Evolutionary conservation across 148 eudicot genomes (phyloP).

Genomic region (Gaultheria prostrata): DNA sequence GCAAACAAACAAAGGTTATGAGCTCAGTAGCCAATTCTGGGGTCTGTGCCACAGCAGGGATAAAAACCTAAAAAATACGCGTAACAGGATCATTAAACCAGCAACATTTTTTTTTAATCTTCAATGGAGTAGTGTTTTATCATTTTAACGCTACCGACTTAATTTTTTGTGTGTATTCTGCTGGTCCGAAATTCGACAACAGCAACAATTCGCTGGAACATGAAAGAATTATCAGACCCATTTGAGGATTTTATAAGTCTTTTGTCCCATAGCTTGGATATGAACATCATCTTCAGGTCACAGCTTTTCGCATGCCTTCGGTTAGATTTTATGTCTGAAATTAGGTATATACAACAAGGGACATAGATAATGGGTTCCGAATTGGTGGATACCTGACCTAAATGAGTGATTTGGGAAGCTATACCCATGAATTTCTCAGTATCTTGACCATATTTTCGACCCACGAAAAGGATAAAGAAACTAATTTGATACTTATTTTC

Average conservation of each 20-base stretch:
- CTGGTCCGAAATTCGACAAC: slow-evolving; percentile 8
- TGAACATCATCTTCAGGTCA: not conserved
- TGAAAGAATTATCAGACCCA: not conserved
- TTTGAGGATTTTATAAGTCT: not conserved
- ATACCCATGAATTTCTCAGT: slow-evolving; percentile 23
- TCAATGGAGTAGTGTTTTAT: too few species aligned
- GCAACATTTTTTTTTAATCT: too few species aligned
- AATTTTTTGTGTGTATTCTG: too few species aligned
- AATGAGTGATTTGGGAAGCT: slow-evolving; percentile 7
- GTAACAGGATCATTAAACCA: too few species aligned
- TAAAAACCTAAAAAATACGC: too few species aligned
- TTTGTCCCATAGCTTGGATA: not conserved
- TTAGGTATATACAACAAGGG: not conserved
- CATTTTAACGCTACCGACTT: too few species aligned
- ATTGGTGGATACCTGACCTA: not conserved
- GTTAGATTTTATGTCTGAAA: slow-evolving; percentile 27
- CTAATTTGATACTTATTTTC: not conserved
- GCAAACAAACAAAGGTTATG: too few species aligned
- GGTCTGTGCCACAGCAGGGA: too few species aligned
- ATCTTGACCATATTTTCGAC: slow-evolving; percentile 15
- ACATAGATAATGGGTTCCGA: slow-evolving; percentile 1
- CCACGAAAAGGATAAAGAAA: not conserved
- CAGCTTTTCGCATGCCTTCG: not conserved
- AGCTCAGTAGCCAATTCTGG: too few species aligned
- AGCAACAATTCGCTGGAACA: not conserved